phyloP scores from a whole-genome alignment of 1,284 basidiomycete genomes.

The Puccinia novopanici region DNA sequence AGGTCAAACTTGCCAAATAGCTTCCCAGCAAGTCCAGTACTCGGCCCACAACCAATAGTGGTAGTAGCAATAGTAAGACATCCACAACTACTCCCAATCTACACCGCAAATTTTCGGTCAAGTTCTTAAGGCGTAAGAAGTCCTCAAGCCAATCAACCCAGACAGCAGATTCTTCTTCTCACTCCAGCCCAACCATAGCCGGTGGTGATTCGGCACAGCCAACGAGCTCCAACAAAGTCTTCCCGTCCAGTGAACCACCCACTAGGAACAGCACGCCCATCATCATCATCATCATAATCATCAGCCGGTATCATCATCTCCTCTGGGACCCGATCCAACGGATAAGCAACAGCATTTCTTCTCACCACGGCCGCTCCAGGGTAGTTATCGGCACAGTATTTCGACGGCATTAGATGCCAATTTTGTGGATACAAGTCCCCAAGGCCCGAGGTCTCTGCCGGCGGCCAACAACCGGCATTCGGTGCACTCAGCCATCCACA shows the following conservation, averaged over 20 bases:
- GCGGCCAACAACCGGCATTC: neutral
- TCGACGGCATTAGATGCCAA: neutral
- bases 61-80: neutral
- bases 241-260: neutral
- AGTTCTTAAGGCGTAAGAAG: slow-evolving; percentile 34
- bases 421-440: neutral
- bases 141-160: neutral
- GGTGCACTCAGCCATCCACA: neutral
- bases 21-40: neutral
- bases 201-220: neutral
- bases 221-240: neutral
- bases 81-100: neutral
- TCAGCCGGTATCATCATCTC: slow-evolving; percentile 1
- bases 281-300: neutral
- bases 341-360: neutral
- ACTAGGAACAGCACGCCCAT: neutral
- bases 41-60: too few species aligned
- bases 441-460: neutral
- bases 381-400: slow-evolving; percentile 29
- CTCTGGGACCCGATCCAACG: neutral
- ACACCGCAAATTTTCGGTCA: slow-evolving; percentile 31
- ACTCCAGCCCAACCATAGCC: neutral
- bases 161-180: neutral
- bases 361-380: neutral
- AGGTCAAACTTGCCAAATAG: neutral